Base-by-base conservation (phyloP, 1,139 yeast genomes). In the Yamadazyma buinensis region DNA sequence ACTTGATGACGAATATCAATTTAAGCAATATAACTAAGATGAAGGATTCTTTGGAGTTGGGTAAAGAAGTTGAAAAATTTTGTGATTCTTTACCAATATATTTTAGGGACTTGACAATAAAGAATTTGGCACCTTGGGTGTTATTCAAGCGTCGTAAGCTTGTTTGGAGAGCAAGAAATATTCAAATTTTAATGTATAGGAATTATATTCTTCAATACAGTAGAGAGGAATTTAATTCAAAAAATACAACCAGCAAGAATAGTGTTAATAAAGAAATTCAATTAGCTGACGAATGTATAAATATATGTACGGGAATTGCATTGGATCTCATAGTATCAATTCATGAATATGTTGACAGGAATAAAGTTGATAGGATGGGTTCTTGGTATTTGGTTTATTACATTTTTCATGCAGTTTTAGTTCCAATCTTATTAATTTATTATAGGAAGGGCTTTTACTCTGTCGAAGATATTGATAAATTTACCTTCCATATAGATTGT, bases 181-280 rank as follows among this genome's bases (percentile, higher is more conserved):
- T 42, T 3, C 44, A 42, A 23, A 39, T 37, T 8, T 26, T 42
- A 13, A 39, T 42, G 39, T 40, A 38, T 22, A 26, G 42, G 14
- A 35, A 31, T 15, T 35, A 26, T 29, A 35, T 38, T 18, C 33
- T 39, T 32, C 32, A 35, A 21, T 21, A 15, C 8, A 17, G 7
- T 9, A 28, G 14, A 27, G 12, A 12, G 5, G 12, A 3, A 18
- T 6, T 12, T 18, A 28, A 28, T n/a, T 23, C 14, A 11, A 23
- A n/a, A n/a, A 13, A n/a, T 23, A 11, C 9, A 20, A 28, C 20
- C n/a, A 28, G 21, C n/a, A 24, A 15, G 3, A 14, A 12, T 12
- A 21, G 20, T 12, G 5, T 15, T 5, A 29, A 13, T 10, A 24
- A 15, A 19, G 28, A 30, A 28, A n/a, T 19, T 13, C 22, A 15